Base-by-base conservation (phyloP, 2,329 filamentous ascomycete genomes). In the Scedosporium aurantiacum region DNA sequence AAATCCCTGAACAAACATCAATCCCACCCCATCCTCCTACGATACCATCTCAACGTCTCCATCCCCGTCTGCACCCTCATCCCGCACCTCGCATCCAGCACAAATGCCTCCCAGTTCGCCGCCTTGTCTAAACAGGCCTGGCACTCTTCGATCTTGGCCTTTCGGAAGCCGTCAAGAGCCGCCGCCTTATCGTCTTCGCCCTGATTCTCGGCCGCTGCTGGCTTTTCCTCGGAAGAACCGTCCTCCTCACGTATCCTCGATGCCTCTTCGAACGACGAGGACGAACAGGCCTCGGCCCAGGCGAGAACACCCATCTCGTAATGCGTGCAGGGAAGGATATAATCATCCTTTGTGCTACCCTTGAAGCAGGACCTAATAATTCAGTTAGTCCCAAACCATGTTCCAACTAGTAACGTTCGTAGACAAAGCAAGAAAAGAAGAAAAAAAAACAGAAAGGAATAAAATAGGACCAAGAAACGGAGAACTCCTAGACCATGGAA, bases 291-390 rank as follows among this genome's bases (percentile, higher is more conserved):
- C 68, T 93, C 88, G 62, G 82, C 79, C 92, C 93, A 99, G 1
- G 87, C 77, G 61, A 90, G 84, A 6, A 89, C 90, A 0, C 86
- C 91, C 77, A 94, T 84, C 74, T 99, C 94, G 72, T 97, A 97
- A 66, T 90, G 80, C 1, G 89, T 91, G 0, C 86, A 84, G 0
- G 93, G 90, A 5, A 82, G 77, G 8, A 84, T 78, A 76, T 89
- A 92, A 67, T 88, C 86, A 63, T 92, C 88, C 62, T 80, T 84
- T 1, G 81, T 77, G 0, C 76, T 67, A 2, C 86, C 86, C 64
- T 82, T 86, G 70, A 86, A 85, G 12, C 73, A 68, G 1, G 72
- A 65, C 57, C 83, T 85, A 54, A 4, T 32, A 14, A 52, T 2
- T 5, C 41, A 14, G 16, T 18, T 21, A 14, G 1, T 58, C 23